phyloP scores from a whole-genome alignment of 2,329 filamentous ascomycete species.

The Fusarium graminum region DNA sequence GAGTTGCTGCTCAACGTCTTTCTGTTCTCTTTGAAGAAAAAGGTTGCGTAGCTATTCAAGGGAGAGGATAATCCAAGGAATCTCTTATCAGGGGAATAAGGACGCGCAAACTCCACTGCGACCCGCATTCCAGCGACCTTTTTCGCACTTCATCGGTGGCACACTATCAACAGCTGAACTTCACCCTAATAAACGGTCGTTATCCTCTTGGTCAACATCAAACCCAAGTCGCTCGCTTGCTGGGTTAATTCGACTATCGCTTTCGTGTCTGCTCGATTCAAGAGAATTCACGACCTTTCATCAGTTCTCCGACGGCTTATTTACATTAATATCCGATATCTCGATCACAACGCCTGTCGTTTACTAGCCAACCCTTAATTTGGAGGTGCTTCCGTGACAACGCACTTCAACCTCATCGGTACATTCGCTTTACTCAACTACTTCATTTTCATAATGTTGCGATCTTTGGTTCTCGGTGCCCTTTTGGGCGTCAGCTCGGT shows the following conservation, averaged over 20 bases:
- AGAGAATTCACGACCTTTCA: slow-evolving; percentile 31
- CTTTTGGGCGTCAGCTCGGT: slow-evolving; percentile 52
- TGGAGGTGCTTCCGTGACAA: slow-evolving; percentile 15
- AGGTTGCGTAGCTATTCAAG: slow-evolving; percentile 7
- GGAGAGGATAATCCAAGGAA: slow-evolving; percentile 1
- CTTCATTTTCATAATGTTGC: slow-evolving; percentile 51
- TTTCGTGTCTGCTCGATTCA: slow-evolving; percentile 10
- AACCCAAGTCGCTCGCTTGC: slow-evolving; percentile 37
- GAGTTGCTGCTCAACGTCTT: slow-evolving; percentile 2
- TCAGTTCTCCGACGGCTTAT: slow-evolving; percentile 15
- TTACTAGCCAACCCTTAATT: slow-evolving; percentile 25
- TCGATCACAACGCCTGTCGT: slow-evolving; percentile 1
- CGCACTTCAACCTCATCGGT: slow-evolving; percentile 7
- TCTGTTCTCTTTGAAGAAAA: slow-evolving; percentile 30
- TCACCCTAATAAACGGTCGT: slow-evolving; percentile 22
- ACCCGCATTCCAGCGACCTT: slow-evolving; percentile 42
- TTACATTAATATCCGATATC: slow-evolving; percentile 22
- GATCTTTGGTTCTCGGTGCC: slow-evolving; percentile 50
- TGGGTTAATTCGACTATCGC: slow-evolving; percentile 29
- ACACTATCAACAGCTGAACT: slow-evolving; percentile 23
- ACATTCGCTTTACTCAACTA: slow-evolving; percentile 19
- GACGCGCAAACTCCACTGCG: slow-evolving; percentile 40
- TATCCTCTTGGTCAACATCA: slow-evolving; percentile 17
- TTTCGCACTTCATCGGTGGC: neutral
- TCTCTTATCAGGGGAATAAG: neutral